Evolutionary conservation across 306 rosid genomes (phyloP).

Genomic region (Malus sieversii): DNA sequence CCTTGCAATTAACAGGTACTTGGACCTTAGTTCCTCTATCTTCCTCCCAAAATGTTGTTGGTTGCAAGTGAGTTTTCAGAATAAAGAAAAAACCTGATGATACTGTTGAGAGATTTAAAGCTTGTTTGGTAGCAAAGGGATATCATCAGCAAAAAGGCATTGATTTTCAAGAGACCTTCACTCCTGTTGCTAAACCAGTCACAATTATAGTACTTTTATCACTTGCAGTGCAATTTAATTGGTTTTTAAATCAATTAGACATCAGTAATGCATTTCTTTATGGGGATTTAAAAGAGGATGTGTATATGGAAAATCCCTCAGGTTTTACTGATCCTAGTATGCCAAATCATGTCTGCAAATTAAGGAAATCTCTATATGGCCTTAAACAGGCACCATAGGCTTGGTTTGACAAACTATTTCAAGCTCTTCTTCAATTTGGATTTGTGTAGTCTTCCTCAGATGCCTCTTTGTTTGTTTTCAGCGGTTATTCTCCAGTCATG

Average conservation of each 20-base stretch:
- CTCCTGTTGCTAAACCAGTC: not conserved
- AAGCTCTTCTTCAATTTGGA: not conserved
- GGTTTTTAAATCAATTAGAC: not conserved
- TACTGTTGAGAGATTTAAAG: not conserved
- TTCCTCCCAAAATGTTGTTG: not conserved
- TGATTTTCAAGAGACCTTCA: not conserved
- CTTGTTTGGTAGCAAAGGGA: not conserved
- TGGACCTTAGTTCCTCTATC: not conserved
- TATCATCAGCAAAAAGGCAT: no score
- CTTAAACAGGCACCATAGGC: no score
- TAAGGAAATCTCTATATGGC: not conserved
- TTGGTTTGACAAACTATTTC: not conserved
- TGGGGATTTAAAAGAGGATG: no score
- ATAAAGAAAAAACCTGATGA: not conserved
- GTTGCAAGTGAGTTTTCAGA: not conserved
- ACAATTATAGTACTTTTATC: not conserved
- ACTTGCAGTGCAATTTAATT: not conserved
- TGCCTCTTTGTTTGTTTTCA: no score
- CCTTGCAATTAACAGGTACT: not conserved
- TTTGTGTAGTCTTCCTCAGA: not conserved
- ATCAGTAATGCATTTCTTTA: not conserved
- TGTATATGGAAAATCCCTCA: not conserved
- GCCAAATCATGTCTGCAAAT: not conserved
- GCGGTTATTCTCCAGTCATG: no score
- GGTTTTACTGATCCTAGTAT: no score